Conservation (phyloP, 139 green algal genomes). For the Coccomyxa sp. region DNA sequence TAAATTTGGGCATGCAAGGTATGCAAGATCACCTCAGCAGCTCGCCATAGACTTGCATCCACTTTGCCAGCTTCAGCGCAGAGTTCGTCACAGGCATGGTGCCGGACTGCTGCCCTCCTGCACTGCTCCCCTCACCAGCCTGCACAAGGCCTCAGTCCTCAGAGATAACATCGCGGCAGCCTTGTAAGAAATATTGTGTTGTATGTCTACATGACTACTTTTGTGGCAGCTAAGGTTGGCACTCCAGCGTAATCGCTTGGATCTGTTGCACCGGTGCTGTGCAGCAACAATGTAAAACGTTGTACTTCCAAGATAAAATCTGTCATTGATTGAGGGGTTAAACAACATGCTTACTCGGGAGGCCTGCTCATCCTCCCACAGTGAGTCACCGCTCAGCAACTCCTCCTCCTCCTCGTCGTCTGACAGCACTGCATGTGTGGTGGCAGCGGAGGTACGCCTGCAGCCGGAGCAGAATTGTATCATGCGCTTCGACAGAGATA, state of each 20-base stretch:
- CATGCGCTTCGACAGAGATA: too few relatives aligned
- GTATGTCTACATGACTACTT: neutral
- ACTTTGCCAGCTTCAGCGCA: slow-evolving; percentile 32
- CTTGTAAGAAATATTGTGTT: neutral
- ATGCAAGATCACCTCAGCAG: slow-evolving; percentile 30
- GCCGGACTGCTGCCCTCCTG: too few relatives aligned
- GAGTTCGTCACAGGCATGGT: slow-evolving; percentile 28
- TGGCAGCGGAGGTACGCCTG: neutral
- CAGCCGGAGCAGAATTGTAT: neutral
- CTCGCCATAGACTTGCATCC: slow-evolving; percentile 39
- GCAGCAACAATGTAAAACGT: too few relatives aligned
- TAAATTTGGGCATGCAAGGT: too few relatives aligned
- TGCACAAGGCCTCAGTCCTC: neutral
- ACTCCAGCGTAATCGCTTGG: neutral
- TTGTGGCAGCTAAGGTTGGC: neutral
- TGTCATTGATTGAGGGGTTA: neutral
- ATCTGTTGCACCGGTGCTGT: neutral
- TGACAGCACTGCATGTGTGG: neutral
- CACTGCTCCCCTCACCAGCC: neutral
- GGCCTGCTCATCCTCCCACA: neutral
- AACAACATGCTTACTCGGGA: neutral
- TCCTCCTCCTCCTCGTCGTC: neutral
- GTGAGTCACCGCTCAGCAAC: neutral
- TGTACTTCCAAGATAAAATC: neutral
- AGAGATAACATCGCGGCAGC: neutral